These are phyloP conservation scores for Benincasa hispida DNA, from an alignment of 306 rosid genomes.

Conservation along the genomic window DNA sequence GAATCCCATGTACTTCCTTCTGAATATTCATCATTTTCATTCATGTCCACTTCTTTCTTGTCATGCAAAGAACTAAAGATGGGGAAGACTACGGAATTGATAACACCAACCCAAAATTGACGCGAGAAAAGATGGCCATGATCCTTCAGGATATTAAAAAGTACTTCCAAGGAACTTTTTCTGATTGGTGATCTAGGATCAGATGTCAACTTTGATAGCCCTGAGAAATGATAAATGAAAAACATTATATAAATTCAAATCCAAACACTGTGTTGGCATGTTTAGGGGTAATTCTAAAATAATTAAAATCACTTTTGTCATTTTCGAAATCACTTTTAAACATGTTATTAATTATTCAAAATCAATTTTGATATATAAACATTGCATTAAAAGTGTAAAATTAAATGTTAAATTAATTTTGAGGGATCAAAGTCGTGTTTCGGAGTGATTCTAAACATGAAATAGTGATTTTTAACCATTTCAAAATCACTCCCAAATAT, in stretches of 20 bases:
- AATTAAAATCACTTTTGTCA: no score
- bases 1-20: conserved; percentile 83
- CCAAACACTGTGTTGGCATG: neutral
- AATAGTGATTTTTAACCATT: no score
- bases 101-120: conserved; percentile 67
- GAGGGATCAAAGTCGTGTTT: no score
- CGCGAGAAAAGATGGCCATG: conserved; percentile 86
- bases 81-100: conserved; percentile 64
- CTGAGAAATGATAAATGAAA: conserved; percentile 27
- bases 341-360: no score
- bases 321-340: no score
- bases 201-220: conserved; percentile 81
- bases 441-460: no score
- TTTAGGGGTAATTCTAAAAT: no score
- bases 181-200: conserved; percentile 91
- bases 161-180: conserved; percentile 97
- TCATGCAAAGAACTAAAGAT: conserved; percentile 39
- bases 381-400: no score
- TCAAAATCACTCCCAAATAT: neutral
- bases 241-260: neutral
- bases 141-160: conserved; percentile 87
- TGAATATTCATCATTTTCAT: conserved; percentile 28
- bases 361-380: no score
- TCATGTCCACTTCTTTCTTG: conserved; percentile 24
- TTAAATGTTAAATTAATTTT: no score